These are phyloP conservation scores for Diplodia corticola DNA, from an alignment of 2,329 filamentous ascomycete genomes.

Conservation along the genomic window DNA sequence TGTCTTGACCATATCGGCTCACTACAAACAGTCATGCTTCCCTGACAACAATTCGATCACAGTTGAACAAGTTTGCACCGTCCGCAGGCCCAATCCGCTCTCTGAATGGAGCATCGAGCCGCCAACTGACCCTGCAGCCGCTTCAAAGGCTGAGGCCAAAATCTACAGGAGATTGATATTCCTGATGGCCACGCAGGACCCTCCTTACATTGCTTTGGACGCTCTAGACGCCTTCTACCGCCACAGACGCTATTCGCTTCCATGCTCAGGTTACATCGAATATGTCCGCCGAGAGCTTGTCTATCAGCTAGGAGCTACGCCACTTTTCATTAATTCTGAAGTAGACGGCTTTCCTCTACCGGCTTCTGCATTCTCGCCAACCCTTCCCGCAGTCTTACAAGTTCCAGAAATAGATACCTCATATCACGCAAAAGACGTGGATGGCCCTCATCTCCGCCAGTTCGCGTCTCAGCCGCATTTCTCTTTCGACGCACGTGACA, in stretches of 20 bases:
- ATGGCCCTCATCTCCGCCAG: not conserved
- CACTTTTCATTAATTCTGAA: not conserved
- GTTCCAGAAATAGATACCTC: not conserved
- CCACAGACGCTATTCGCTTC: not conserved
- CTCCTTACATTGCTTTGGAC: conserved; percentile 8
- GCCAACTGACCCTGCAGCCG: not conserved
- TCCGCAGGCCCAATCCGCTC: conserved; percentile 34
- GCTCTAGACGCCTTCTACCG: conserved; percentile 16
- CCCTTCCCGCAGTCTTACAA: not conserved
- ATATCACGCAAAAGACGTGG: conserved; percentile 25
- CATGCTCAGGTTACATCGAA: conserved; percentile 16
- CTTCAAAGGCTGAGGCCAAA: conserved; percentile 24
- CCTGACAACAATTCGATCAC: conserved; percentile 34
- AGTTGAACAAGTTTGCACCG: conserved; percentile 31
- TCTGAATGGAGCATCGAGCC: conserved; percentile 35
- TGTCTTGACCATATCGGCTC: conserved; percentile 30
- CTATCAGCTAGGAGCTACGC: not conserved
- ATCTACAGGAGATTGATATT: conserved; percentile 27
- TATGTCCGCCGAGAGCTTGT: conserved; percentile 20
- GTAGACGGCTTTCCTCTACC: not conserved
- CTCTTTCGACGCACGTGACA: conserved; percentile 16
- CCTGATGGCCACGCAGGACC: conserved; percentile 20
- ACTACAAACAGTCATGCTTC: conserved; percentile 38
- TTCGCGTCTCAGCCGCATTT: conserved; percentile 19
- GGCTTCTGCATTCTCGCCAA: not conserved